Base-by-base conservation (phyloP, 345 rosid genomes). In the Hirschfeldia incana region DNA sequence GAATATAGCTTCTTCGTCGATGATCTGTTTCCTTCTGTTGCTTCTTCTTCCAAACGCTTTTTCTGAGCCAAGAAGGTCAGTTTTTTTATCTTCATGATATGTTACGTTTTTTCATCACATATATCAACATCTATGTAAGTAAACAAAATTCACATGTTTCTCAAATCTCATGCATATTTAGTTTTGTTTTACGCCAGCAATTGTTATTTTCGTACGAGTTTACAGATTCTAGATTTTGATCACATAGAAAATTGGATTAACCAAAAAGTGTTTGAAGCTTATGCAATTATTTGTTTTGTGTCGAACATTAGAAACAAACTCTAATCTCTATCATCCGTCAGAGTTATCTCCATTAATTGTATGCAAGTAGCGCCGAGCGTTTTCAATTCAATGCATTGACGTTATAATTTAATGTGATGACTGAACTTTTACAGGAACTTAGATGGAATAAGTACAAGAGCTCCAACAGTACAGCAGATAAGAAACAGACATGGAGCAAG, bases 21-120 rank as follows among this genome's bases (percentile, higher is more conserved):
- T 32, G 11, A 29, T 75, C 9, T 69, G 67, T 64, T 30, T 74
- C 32, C 37, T 75, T 64, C n/a, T 74, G n/a, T 69, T 62, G 16
- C 60, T 80, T 64, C 83, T 74, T 68, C 71, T 75, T 80, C 67
- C 79, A 4, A 13, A 68, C 21, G 21, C 66, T 26, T 74, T 79
- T 34, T 69, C 82, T 44, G 37, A 55, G 73, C 62, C 69, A 0
- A 42, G 62, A 53, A 63, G 79, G 83, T 74, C 29, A 61, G 74
- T 74, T 74, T 74, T 15, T 53, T 10, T 11, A 57, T 78, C 59
- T 28, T 71, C 33, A 29, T 55, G 36, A 26, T 32, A 27, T 28
- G 27, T 65, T 63, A 67, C 27, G 66, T 77, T 77, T 33, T 21
- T 51, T 37, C 44, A 37, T 53, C 60, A 7, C 60, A 53, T 53